These are phyloP conservation scores for Anacardium occidentale DNA, from an alignment of 345 rosid species.

Conservation along the genomic window DNA sequence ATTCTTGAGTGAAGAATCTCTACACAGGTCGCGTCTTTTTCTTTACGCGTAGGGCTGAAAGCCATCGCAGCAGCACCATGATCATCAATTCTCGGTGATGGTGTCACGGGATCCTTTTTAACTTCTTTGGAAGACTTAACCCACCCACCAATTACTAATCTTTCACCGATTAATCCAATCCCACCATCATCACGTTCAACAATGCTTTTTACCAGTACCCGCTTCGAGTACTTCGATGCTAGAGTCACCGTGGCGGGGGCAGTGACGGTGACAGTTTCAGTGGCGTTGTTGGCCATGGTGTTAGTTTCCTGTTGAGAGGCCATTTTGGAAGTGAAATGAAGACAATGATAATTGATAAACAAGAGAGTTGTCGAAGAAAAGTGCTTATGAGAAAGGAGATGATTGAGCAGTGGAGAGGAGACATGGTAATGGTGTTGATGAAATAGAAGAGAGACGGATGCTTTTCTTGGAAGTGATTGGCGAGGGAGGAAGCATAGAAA, in stretches of 20 bases:
- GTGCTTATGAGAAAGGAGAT: constrained; percentile 4
- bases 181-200: constrained; percentile 49
- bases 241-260: constrained; percentile 9
- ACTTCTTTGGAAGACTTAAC: constrained; percentile 69
- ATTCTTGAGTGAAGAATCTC: constrained; percentile 70
- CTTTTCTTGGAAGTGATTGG: constrained; percentile 44
- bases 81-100: constrained; percentile 18
- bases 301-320: constrained; percentile 22
- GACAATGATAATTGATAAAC: background rate
- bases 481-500: constrained; percentile 45
- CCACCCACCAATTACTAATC: constrained; percentile 87
- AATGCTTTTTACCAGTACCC: constrained; percentile 58
- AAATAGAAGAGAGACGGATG: constrained; percentile 41
- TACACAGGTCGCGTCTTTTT: constrained; percentile 43
- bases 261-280: background rate
- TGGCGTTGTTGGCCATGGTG: background rate
- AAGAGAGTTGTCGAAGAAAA: background rate
- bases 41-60: constrained; percentile 11
- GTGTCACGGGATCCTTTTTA: constrained; percentile 37
- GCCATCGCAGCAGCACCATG: constrained; percentile 12
- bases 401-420: background rate
- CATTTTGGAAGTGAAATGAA: constrained; percentile 22
- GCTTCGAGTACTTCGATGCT: constrained; percentile 50
- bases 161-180: constrained; percentile 40
- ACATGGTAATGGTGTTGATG: constrained; percentile 20